phyloP scores from a whole-genome alignment of 352 stramenopile species.

The Halophytophthora polymorphica region DNA sequence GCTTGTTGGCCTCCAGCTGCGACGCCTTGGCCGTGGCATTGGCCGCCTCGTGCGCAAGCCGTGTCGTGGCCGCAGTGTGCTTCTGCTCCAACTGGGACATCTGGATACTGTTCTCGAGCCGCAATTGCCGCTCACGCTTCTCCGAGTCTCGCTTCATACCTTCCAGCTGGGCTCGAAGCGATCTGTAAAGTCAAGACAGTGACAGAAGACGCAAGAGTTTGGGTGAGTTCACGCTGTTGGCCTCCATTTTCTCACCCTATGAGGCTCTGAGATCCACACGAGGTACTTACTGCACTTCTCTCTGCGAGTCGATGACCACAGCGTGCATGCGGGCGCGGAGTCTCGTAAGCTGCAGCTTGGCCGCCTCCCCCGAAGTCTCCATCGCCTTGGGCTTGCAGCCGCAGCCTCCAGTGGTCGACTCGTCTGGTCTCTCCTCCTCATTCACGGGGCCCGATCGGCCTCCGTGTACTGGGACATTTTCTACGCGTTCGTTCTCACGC shows the following conservation, averaged over 20 bases:
- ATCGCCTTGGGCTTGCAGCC: slow-evolving; percentile 19
- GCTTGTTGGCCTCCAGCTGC: slow-evolving; percentile 47
- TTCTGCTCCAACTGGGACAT: slow-evolving; percentile 49
- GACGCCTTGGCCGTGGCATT: slow-evolving; percentile 30
- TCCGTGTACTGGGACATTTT: slow-evolving; percentile 16
- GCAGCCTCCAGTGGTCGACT: slow-evolving; percentile 3
- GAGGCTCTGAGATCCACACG: background rate
- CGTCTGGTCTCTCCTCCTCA: slow-evolving; percentile 7
- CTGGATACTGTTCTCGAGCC: slow-evolving; percentile 41
- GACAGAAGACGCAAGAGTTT: background rate
- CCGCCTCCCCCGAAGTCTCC: slow-evolving; percentile 22
- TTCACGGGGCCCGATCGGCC: slow-evolving; percentile 19
- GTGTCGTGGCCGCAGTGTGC: slow-evolving; percentile 37
- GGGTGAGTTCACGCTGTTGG: slow-evolving; percentile 7
- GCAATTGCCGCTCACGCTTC: slow-evolving; percentile 47
- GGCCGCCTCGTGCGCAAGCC: slow-evolving; percentile 31
- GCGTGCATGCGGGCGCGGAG: slow-evolving; percentile 53
- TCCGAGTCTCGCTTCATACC: slow-evolving; percentile 28
- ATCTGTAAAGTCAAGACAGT: slow-evolving; percentile 16
- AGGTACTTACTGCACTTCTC: slow-evolving; percentile 37
- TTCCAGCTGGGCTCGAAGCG: slow-evolving; percentile 43
- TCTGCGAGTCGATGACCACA: slow-evolving; percentile 44
- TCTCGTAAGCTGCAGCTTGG: slow-evolving; percentile 41
- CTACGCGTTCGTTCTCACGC: slow-evolving; percentile 19
- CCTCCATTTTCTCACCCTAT: background rate